Percentiles rank a stretch among this genome's conserved stretches.
Evolutionary conservation across 2,329 filamentous ascomycete species (phyloP).

Genomic region (Aspergillus latus): DNA sequence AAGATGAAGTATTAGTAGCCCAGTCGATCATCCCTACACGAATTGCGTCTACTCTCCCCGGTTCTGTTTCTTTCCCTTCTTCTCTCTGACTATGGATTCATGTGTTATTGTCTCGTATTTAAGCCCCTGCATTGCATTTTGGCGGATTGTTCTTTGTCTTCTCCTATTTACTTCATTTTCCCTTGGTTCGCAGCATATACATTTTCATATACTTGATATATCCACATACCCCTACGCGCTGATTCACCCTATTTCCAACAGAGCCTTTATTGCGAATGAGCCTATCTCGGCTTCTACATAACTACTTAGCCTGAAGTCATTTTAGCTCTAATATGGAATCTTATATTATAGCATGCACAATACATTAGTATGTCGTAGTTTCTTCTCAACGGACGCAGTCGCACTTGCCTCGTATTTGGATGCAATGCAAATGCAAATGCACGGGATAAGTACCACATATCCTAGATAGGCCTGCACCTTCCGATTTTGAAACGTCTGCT

Average conservation of each 20-base stretch:
- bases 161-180: not conserved
- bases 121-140: constrained; percentile 1
- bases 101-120: not conserved
- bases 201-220: not conserved
- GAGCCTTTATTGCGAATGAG: no score
- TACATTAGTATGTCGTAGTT: no score
- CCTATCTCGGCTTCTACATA: not conserved
- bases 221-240: not conserved
- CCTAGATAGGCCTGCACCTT: no score
- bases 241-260: not conserved
- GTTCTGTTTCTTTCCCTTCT: not conserved
- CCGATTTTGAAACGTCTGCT: no score
- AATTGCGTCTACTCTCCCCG: not conserved
- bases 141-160: not conserved
- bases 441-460: no score
- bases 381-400: no score
- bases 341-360: no score
- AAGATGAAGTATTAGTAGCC: constrained; percentile 49
- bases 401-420: no score
- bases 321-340: no score
- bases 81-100: no score
- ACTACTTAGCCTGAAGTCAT: not conserved
- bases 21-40: not conserved
- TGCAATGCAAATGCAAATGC: no score
- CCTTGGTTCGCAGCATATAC: not conserved